Conservation (phyloP, 371 early-diverging fungal species). For the Mortierella polycephala region DNA sequence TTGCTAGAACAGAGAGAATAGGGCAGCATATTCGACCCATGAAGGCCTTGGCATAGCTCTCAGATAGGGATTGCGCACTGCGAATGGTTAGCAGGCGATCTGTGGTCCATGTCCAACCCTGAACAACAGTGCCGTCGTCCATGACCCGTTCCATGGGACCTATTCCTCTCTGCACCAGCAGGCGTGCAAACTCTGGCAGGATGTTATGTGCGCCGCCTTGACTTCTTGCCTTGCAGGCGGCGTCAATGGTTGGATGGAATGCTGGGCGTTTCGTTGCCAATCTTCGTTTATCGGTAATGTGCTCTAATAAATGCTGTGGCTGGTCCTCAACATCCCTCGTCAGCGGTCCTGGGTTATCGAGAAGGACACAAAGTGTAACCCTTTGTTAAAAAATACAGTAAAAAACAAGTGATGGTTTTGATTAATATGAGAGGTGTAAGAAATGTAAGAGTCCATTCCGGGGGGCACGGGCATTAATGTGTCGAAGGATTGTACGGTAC, state of each 20-base stretch:
- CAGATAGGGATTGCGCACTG: conserved; percentile 32
- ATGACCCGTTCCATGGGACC: conserved; percentile 9
- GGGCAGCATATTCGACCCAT: conserved; percentile 41
- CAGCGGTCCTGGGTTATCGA: conserved; percentile 48
- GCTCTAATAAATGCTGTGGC: conserved; percentile 38
- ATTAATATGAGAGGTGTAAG: too few species aligned
- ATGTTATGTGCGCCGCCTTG: conserved; percentile 29
- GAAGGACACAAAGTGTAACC: conserved; percentile 25
- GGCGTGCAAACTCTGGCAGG: conserved; percentile 19
- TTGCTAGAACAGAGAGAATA: conserved; percentile 25
- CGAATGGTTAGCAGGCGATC: conserved; percentile 40
- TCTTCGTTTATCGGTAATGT: conserved; percentile 32
- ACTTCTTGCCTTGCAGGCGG: conserved; percentile 34
- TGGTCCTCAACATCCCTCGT: conserved; percentile 41
- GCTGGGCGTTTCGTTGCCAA: conserved; percentile 28
- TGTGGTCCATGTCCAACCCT: conserved; percentile 48
- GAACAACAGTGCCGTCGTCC: conserved; percentile 17
- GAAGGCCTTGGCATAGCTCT: conserved; percentile 29
- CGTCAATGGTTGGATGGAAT: conserved; percentile 37
- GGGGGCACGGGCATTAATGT: too few species aligned
- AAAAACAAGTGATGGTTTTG: too few species aligned
- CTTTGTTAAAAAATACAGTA: conserved; percentile 1
- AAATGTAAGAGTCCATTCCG: too few species aligned
- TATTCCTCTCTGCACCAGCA: conserved; percentile 26
- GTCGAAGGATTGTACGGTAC: conserved; percentile 2